Evolutionary conservation across 1,284 basidiomycete genomes (phyloP).

Genomic region (Tranzscheliella williamsii): DNA sequence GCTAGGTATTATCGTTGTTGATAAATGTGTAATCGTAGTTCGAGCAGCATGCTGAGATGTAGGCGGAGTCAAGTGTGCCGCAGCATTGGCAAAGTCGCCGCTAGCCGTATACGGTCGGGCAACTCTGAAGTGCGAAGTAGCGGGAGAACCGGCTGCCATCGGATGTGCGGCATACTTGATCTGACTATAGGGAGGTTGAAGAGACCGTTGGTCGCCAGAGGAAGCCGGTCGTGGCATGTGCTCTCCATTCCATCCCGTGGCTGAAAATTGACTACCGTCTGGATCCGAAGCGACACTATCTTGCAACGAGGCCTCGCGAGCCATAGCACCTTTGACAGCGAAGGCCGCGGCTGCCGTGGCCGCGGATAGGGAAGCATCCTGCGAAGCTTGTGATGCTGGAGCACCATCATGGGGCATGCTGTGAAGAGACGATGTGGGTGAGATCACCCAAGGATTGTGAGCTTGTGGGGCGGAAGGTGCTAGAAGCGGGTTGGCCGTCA

Average conservation of each 20-base stretch:
- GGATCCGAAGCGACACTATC: background rate
- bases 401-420: too few species aligned
- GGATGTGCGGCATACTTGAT: conserved; percentile 2
- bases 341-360: conserved; percentile 2
- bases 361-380: conserved; percentile 2
- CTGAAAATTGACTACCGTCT: background rate
- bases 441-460: conserved; percentile 3
- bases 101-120: conserved; percentile 17
- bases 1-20: too few species aligned
- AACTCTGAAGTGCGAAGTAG: conserved; percentile 6
- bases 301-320: background rate
- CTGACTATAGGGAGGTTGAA: conserved; percentile 4
- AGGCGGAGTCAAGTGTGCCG: background rate
- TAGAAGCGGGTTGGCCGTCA: conserved; percentile 16
- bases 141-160: background rate
- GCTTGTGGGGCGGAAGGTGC: conserved; percentile 6
- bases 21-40: too few species aligned
- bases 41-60: too few species aligned
- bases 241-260: too few species aligned
- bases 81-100: conserved; percentile 9
- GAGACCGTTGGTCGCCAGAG: conserved; percentile 4
- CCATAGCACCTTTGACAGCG: conserved; percentile 4
- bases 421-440: conserved; percentile 3
- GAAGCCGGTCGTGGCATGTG: conserved; percentile 18
- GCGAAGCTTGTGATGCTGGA: conserved; percentile 4